phyloP scores from a whole-genome alignment of 2,329 filamentous ascomycete species.

The Fusarium circinatum region DNA sequence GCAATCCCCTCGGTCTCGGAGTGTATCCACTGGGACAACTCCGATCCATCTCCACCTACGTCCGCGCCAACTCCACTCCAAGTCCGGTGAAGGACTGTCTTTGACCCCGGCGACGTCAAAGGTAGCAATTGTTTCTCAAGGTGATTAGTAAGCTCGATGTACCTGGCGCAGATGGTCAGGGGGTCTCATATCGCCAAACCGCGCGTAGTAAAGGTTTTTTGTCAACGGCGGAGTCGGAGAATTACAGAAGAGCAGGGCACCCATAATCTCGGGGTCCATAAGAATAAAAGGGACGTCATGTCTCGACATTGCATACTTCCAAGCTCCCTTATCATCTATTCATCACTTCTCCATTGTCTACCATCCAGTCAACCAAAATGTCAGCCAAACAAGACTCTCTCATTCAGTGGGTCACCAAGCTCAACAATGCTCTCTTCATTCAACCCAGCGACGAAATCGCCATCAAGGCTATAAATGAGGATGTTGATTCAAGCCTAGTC shows the following conservation, averaged over 20 bases:
- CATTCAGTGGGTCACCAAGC: not conserved
- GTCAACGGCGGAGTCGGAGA: not conserved
- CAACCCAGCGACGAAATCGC: not conserved
- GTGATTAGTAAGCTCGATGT: too few relatives aligned
- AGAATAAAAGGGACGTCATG: not conserved
- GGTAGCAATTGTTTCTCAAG: too few relatives aligned
- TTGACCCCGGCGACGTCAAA: too few relatives aligned
- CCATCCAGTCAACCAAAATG: not conserved
- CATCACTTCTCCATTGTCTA: fast-evolving
- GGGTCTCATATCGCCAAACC: too few relatives aligned
- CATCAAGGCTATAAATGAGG: fast-evolving
- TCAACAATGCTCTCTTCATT: not conserved
- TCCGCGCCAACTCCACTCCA: not conserved
- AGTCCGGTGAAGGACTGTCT: not conserved
- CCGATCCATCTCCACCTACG: not conserved
- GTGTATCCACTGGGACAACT: not conserved
- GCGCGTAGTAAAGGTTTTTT: too few relatives aligned
- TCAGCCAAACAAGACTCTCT: fast-evolving
- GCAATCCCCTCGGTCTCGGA: too few relatives aligned
- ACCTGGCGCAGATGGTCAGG: too few relatives aligned
- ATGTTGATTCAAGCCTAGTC: not conserved
- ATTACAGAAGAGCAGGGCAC: not conserved
- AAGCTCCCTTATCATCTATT: fast-evolving
- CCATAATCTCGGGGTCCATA: not conserved
- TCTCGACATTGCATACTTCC: not conserved